Evolutionary conservation across 148 eudicot genomes (phyloP), one percentile per base, ranked within the genome.

Genomic region (Camellia sinensis): DNA sequence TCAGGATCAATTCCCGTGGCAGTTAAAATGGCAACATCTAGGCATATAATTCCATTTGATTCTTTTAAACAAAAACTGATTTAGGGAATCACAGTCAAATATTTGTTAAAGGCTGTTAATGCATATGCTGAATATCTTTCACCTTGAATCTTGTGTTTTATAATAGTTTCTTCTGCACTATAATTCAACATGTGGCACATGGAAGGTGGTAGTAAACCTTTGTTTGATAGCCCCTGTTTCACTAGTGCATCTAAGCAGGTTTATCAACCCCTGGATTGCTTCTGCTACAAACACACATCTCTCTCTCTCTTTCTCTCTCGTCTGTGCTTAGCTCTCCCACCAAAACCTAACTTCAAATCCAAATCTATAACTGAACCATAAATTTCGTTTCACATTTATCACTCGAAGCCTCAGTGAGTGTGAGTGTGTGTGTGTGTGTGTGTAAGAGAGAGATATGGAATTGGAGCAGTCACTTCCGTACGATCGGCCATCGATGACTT

Each of bases 401-500:
- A 53, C 9, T 2, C 37, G 3, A 50, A 11, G 17, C 57, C 76
- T 62, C 11, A 41, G 44, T 17, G 71, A 12, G n/a, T 11, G 70
- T 0, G 41, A 0, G 68, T 0, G 68, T 1, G 67, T 2, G 70
- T 11, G 70, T 3, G 72, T 15, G 72, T 43, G 72, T 17, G 29
- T 43, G 72, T 43, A 52, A 69, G 73, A 60, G 64, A 61, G 14
- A 62, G 22, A 41, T 44, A 80, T 83, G 90, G 85, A 86, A 53
- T 71, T 73, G 80, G 87, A 81, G 81, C 87, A 74, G 63, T 44
- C 43, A 17, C 19, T 46, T 62, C 46, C 14, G 73, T 81, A 74
- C 54, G 57, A 56, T 81, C 82, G 71, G 76, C 41, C 81, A 52
- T 43, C 82, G 44, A 83, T 82, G 89, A 85, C 88, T 37, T 88